A percentile compares a stretch with the other conserved stretches of the same genome.
phyloP scores from a whole-genome alignment of 2,329 filamentous ascomycete genomes.

The Blastomyces emzantsi region DNA sequence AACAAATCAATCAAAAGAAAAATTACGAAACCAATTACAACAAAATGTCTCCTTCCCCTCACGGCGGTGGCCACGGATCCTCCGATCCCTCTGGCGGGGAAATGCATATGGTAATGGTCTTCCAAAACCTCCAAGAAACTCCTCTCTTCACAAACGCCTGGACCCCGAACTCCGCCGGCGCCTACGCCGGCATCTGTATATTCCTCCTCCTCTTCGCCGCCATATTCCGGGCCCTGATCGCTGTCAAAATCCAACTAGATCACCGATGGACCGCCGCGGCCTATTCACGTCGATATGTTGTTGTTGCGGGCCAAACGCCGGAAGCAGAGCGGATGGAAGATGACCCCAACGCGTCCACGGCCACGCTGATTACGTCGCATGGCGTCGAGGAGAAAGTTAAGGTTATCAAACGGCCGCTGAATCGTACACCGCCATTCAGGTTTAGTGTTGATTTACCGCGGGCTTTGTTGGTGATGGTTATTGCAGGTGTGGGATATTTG shows the following conservation, averaged over 20 bases:
- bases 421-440: conserved; percentile 57
- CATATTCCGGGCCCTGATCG: conserved; percentile 61
- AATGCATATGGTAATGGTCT: conserved; percentile 32
- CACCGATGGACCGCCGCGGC: conserved; percentile 61
- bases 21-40: neutral
- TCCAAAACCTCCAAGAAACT: conserved; percentile 47
- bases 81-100: conserved; percentile 14
- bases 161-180: conserved; percentile 60
- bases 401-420: conserved; percentile 51
- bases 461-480: conserved; percentile 59
- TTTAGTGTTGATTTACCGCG: conserved; percentile 69
- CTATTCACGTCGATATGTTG: conserved; percentile 65
- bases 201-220: conserved; percentile 73
- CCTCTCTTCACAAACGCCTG: conserved; percentile 60
- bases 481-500: conserved; percentile 71
- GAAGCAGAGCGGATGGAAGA: conserved; percentile 50
- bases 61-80: conserved; percentile 7
- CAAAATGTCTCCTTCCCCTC: conserved; percentile 7
- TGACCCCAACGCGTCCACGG: conserved; percentile 55
- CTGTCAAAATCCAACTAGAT: conserved; percentile 53
- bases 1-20: neutral
- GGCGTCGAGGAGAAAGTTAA: conserved; percentile 73
- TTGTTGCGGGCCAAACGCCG: conserved; percentile 56
- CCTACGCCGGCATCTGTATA: conserved; percentile 84
- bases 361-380: conserved; percentile 59